These are phyloP conservation scores for Schizochytrium sp. DNA, from an alignment of 108 stramenopile species.

Conservation along the genomic window DNA sequence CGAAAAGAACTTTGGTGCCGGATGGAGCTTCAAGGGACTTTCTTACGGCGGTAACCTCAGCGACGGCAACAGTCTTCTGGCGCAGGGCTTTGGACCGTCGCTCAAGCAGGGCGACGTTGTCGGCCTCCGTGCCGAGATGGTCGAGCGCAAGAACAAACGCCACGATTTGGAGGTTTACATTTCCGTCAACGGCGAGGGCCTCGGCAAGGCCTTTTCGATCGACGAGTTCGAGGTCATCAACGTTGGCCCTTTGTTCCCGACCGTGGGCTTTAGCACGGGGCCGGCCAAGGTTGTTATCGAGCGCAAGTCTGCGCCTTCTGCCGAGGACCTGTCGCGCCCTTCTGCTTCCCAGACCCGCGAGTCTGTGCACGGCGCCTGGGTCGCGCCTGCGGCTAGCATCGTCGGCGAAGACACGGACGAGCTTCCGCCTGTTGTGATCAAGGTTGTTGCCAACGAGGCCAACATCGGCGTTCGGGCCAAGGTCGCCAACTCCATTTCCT, in stretches of 20 bases:
- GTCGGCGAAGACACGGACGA: not conserved
- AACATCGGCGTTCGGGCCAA: not conserved
- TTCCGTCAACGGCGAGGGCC: not conserved
- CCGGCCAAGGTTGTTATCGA: not conserved
- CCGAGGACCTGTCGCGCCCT: not conserved
- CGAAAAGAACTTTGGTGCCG: not conserved
- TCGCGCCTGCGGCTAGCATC: not conserved
- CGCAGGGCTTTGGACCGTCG: not conserved
- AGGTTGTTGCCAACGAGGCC: not conserved
- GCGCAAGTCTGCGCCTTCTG: not conserved
- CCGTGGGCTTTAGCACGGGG: not conserved
- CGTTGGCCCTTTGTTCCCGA: not conserved
- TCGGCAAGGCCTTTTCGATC: constrained; percentile 11
- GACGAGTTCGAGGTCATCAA: not conserved
- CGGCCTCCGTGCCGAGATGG: not conserved
- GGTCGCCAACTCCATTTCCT: not conserved
- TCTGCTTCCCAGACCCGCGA: not conserved
- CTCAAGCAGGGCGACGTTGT: constrained; percentile 1
- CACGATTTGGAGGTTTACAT: not conserved
- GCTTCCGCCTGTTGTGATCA: not conserved
- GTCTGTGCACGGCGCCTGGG: not conserved
- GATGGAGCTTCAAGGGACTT: not conserved
- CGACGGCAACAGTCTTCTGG: not conserved
- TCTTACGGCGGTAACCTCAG: constrained; percentile 4
- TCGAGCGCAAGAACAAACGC: not conserved